Evolutionary conservation across 495 filamentous ascomycete species (phyloP).

Genomic region (Daldinia bambusicola): DNA sequence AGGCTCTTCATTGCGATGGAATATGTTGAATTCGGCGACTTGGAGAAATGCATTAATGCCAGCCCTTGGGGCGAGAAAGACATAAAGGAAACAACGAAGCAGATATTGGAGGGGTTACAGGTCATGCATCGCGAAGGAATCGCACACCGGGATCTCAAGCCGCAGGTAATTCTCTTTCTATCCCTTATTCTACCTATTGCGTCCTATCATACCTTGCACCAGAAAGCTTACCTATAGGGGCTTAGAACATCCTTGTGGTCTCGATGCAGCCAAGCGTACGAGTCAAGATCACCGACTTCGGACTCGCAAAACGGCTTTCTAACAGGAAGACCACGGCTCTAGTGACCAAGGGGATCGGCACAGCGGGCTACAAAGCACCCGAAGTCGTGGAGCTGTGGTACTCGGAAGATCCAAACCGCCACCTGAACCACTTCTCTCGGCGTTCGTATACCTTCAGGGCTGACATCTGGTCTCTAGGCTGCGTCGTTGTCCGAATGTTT

Average conservation of each 20-base stretch:
- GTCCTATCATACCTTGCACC: too few relatives aligned
- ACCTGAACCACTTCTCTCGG: not conserved
- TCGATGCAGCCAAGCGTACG: not conserved
- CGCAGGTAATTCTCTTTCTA: not conserved
- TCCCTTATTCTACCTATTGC: not conserved
- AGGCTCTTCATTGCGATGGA: not conserved
- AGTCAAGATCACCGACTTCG: conserved; percentile 12
- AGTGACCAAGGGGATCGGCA: not conserved
- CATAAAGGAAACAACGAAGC: not conserved
- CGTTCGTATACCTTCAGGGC: not conserved
- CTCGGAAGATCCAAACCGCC: not conserved
- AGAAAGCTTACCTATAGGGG: not conserved
- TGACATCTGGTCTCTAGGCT: conserved; percentile 12
- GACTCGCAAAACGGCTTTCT: not conserved
- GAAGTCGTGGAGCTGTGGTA: not conserved
- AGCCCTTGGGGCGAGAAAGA: not conserved
- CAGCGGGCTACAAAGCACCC: conserved; percentile 6
- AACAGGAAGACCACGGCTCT: not conserved
- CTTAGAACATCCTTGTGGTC: conserved; percentile 12
- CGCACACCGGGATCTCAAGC: conserved; percentile 14
- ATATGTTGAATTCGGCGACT: not conserved
- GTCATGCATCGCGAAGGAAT: not conserved
- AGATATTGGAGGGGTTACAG: not conserved
- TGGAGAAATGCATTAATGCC: not conserved
- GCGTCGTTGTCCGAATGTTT: not conserved